Conservation (phyloP, 1,139 yeast genomes). For the Zygosaccharomyces sapae region DNA sequence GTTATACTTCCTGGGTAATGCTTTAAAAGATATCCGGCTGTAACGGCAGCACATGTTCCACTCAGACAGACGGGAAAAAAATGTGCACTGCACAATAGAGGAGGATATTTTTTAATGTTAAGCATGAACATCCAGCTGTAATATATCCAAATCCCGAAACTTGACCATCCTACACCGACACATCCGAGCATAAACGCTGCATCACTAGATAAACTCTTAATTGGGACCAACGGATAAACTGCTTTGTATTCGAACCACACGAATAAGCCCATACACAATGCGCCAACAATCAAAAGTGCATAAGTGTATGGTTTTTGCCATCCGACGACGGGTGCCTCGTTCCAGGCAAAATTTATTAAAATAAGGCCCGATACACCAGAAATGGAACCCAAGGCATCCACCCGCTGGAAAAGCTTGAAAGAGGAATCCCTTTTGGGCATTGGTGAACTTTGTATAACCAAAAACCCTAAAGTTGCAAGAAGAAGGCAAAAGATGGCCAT, state of each 20-base stretch:
- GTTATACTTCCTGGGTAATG: slow-evolving; percentile 43
- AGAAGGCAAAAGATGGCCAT: slow-evolving; percentile 40
- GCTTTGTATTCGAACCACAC: slow-evolving; percentile 40
- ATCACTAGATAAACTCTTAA: slow-evolving; percentile 41
- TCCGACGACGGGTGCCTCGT: slow-evolving; percentile 63
- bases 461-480: slow-evolving; percentile 34
- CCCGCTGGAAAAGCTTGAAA: slow-evolving; percentile 21
- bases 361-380: slow-evolving; percentile 49
- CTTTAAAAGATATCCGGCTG: slow-evolving; percentile 42
- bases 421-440: too few species aligned
- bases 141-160: slow-evolving; percentile 57
- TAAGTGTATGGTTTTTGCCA: slow-evolving; percentile 52
- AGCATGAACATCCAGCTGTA: slow-evolving; percentile 42
- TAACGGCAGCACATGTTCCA: slow-evolving; percentile 48
- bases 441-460: too few species aligned
- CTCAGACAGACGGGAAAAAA: slow-evolving; percentile 41
- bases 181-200: slow-evolving; percentile 47
- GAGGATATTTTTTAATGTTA: slow-evolving; percentile 36
- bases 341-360: slow-evolving; percentile 54
- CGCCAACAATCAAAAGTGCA: slow-evolving; percentile 48
- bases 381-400: slow-evolving; percentile 48
- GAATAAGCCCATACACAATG: slow-evolving; percentile 40
- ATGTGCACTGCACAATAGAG: slow-evolving; percentile 42
- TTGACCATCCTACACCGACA: slow-evolving; percentile 56
- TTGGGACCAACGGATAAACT: slow-evolving; percentile 47